phyloP scores from a whole-genome alignment of 2,329 filamentous ascomycete species.

The Madurella fahalii region DNA sequence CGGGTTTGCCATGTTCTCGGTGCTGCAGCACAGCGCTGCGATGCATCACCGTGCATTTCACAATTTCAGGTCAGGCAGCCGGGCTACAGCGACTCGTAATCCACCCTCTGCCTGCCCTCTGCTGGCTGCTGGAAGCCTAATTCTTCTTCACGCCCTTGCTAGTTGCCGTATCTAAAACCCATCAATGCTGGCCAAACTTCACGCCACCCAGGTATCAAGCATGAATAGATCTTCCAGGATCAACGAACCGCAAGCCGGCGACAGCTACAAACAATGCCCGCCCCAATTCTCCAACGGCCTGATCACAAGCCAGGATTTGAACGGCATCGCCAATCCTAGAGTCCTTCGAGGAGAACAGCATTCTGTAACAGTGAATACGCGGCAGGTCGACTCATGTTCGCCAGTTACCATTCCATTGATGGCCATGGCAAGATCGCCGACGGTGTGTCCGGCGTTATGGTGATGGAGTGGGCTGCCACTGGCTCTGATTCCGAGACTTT shows the following conservation, averaged over 20 bases:
- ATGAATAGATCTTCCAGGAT: conserved; percentile 25
- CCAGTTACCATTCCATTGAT: background rate
- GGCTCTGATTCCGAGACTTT: background rate
- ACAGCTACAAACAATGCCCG: conserved; percentile 53
- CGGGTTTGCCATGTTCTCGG: no score
- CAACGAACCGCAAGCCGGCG: conserved; percentile 36
- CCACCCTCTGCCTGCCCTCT: no score
- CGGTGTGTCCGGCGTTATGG: background rate
- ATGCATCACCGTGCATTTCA: no score
- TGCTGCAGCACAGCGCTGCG: no score
- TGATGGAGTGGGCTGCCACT: background rate
- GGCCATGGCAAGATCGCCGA: background rate
- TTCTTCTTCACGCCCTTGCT: no score
- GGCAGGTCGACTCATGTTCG: background rate
- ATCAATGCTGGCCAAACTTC: background rate
- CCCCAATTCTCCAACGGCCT: conserved; percentile 49
- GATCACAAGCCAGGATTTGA: conserved; percentile 54
- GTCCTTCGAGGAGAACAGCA: background rate
- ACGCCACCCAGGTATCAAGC: conserved; percentile 35
- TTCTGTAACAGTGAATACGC: background rate
- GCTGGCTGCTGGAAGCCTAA: no score
- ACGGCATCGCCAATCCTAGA: conserved; percentile 46
- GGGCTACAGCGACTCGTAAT: no score
- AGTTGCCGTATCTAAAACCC: no score
- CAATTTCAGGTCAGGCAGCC: no score